Percentiles rank a stretch among this genome's conserved stretches.
phyloP scores from a whole-genome alignment of 1,284 basidiomycete genomes.

The Sporisorium iseilematis-ciliati region DNA sequence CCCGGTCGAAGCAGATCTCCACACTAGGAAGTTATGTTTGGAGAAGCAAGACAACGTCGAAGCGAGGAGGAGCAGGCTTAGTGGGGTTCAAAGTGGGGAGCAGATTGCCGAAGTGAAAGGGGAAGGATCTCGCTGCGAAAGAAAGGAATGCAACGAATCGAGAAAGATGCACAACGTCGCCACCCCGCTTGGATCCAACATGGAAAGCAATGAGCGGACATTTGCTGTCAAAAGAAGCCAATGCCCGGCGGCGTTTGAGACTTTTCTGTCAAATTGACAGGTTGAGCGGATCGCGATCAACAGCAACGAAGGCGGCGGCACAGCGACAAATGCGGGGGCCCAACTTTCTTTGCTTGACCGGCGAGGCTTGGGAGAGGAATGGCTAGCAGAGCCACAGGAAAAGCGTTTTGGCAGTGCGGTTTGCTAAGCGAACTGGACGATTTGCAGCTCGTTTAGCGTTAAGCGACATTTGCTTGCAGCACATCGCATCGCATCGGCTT shows the following conservation, averaged over 20 bases:
- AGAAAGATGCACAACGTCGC: not conserved
- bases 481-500: constrained; percentile 4
- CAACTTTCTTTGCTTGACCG: constrained; percentile 6
- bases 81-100: not conserved
- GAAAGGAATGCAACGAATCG: not conserved
- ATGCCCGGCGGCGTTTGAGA: constrained; percentile 6
- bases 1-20: not conserved
- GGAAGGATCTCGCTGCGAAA: not conserved
- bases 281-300: constrained; percentile 4
- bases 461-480: constrained; percentile 2
- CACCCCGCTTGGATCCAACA: not conserved
- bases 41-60: not conserved
- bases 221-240: constrained; percentile 1
- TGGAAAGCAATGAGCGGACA: not conserved
- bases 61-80: constrained; percentile 2
- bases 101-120: constrained; percentile 9
- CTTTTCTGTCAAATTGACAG: not conserved
- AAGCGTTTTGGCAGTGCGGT: not conserved
- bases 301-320: not conserved
- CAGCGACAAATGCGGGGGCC: constrained; percentile 7
- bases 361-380: not conserved
- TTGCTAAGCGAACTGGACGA: constrained; percentile 3
- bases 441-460: constrained; percentile 7
- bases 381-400: too few species aligned
- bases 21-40: not conserved